phyloP scores from a whole-genome alignment of 305 asterid genomes.

The Fraxinus angustifolia region DNA sequence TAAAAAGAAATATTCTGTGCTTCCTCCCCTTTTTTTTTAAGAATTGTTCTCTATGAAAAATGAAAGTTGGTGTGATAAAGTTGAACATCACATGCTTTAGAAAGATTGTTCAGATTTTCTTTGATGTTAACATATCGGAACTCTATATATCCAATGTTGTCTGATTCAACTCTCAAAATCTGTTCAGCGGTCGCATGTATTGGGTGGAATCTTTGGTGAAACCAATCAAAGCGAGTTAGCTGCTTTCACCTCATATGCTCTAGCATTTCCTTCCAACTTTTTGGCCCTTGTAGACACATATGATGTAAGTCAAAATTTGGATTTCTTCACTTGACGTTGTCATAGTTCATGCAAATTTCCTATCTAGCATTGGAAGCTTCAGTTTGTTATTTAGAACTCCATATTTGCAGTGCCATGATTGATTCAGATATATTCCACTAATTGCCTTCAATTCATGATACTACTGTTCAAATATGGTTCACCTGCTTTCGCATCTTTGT shows the following conservation, averaged over 20 bases:
- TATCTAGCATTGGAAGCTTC: conserved; percentile 2
- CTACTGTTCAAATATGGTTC: not conserved
- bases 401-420: conserved; percentile 14
- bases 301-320: conserved; percentile 58
- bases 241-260: conserved; percentile 81
- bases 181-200: conserved; percentile 57
- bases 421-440: not conserved
- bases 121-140: conserved; percentile 4
- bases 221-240: conserved; percentile 87
- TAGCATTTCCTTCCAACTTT: conserved; percentile 76
- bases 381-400: conserved; percentile 2
- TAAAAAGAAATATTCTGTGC: not conserved
- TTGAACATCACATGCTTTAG: conserved; percentile 16
- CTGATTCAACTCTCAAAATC: conserved; percentile 32
- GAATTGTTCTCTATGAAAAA: not conserved
- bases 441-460: conserved; percentile 9
- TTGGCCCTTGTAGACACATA: conserved; percentile 94
- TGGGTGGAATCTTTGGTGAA: conserved; percentile 76
- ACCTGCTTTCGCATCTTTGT: conserved; percentile 2
- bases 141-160: conserved; percentile 16
- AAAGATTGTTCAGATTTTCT: conserved; percentile 17
- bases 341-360: conserved; percentile 13
- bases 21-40: not conserved
- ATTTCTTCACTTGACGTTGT: conserved; percentile 17
- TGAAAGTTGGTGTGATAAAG: not conserved